These are phyloP conservation scores for Trypanosoma caninum DNA, from an alignment of 208 protist genomes.

Conservation along the genomic window DNA sequence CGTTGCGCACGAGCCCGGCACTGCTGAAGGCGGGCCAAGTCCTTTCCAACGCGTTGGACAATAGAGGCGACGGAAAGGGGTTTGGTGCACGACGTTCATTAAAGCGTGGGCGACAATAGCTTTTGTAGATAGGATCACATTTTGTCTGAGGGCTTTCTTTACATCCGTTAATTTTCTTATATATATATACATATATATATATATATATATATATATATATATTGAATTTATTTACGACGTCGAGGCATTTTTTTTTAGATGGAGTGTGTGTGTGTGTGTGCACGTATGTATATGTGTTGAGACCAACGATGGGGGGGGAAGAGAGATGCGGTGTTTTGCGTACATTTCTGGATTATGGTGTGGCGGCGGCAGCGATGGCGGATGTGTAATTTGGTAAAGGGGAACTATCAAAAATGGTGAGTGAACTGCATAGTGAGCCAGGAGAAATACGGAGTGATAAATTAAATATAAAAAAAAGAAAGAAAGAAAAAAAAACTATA, in stretches of 20 bases:
- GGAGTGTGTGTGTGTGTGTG: no score
- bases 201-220: no score
- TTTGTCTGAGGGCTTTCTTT: background rate
- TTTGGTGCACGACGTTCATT: conserved; percentile 40
- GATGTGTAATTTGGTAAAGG: background rate
- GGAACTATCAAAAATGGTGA: no score
- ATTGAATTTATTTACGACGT: no score
- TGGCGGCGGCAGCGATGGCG: background rate
- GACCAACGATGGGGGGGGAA: no score
- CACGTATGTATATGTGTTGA: no score
- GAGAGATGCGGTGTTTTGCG: no score
- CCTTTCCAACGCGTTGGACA: conserved; percentile 60
- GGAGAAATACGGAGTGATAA: no score
- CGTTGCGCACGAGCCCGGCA: conserved; percentile 67
- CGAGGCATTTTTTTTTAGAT: no score
- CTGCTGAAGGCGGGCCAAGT: conserved; percentile 56
- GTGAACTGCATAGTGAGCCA: no score
- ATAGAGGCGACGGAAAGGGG: conserved; percentile 77
- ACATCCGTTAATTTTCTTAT: background rate
- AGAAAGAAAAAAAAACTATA: no score
- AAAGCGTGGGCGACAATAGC: conserved; percentile 14
- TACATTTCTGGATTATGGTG: background rate
- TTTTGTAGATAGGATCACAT: background rate
- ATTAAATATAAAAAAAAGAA: background rate
- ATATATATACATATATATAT: no score